Conservation (phyloP, 306 rosid genomes). For the Inga leiocalycina region DNA sequence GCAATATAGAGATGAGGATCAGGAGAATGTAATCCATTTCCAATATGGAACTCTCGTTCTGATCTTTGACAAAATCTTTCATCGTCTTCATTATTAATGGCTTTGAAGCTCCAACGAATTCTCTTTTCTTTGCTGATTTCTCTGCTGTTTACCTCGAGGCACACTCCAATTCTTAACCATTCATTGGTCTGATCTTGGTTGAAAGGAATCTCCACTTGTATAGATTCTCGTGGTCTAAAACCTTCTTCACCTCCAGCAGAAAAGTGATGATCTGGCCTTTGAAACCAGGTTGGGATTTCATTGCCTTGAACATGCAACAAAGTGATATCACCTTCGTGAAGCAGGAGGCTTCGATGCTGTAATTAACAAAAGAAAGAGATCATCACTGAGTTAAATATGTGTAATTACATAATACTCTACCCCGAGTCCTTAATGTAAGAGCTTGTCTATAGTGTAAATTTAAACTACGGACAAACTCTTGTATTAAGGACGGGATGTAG, state of each 20-base stretch:
- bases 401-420: too few species aligned
- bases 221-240: not conserved
- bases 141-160: not conserved
- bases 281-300: not conserved
- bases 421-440: too few species aligned
- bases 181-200: not conserved
- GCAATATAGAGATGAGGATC: not conserved
- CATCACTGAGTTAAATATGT: not conserved
- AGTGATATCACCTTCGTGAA: not conserved
- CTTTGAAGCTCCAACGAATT: not conserved
- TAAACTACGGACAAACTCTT: too few species aligned
- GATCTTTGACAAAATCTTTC: not conserved
- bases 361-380: not conserved
- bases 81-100: not conserved
- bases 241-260: not conserved
- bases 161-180: not conserved
- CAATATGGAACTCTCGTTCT: not conserved
- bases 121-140: not conserved
- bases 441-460: too few species aligned
- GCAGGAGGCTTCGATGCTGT: not conserved
- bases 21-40: not conserved
- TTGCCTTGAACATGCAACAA: not conserved
- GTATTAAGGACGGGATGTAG: too few species aligned
- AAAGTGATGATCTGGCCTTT: not conserved
- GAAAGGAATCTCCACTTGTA: not conserved